phyloP scores from a whole-genome alignment of 306 rosid species.

The Inga oerstediana region DNA sequence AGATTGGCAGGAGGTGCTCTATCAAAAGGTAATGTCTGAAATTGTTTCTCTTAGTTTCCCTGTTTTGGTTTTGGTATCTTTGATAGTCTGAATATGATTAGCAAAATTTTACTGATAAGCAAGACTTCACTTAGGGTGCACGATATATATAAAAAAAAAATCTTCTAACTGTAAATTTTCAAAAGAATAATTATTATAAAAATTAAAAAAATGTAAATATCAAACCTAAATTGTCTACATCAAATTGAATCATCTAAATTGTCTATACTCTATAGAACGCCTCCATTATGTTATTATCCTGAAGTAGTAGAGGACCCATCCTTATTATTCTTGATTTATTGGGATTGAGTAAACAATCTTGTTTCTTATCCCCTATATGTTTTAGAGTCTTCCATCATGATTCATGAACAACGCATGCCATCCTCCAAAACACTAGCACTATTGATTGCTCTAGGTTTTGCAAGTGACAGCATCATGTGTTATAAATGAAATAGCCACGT shows the following conservation, averaged over 20 bases:
- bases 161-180: too few species aligned
- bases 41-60: not conserved
- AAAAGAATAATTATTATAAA: too few species aligned
- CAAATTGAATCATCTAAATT: not conserved
- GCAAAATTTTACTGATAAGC: not conserved
- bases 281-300: not conserved
- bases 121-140: not conserved
- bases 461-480: too few species aligned
- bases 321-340: not conserved
- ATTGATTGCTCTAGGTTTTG: too few species aligned
- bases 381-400: not conserved
- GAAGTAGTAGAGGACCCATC: not conserved
- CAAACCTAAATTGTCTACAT: not conserved
- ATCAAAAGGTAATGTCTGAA: constrained; percentile 32
- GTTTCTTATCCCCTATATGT: not conserved
- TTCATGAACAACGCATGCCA: not conserved
- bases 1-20: constrained; percentile 35
- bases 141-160: too few species aligned
- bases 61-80: not conserved
- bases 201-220: too few species aligned
- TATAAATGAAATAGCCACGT: too few species aligned
- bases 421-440: not conserved
- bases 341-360: not conserved
- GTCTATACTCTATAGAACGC: too few species aligned
- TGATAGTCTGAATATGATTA: not conserved